Percentiles rank a stretch among this genome's conserved stretches.
Conservation (phyloP, 768 basidiomycete genomes). For the Hericium coralloides region DNA sequence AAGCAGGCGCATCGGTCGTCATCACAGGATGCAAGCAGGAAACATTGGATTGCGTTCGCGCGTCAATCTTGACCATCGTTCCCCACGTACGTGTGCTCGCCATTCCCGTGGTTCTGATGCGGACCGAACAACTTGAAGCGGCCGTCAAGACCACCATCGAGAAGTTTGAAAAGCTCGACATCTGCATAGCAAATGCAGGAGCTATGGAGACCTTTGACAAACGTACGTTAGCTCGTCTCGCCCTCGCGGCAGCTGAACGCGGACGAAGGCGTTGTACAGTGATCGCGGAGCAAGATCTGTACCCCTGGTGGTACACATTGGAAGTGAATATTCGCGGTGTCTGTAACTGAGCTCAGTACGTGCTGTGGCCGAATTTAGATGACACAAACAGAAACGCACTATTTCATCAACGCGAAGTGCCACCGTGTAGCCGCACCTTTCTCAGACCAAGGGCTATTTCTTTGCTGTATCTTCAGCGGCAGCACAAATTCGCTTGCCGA, state of each 20-base stretch:
- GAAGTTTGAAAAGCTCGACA: constrained; percentile 21
- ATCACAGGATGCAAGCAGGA: constrained; percentile 15
- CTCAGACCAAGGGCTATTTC: constrained; percentile 2
- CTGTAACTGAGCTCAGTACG: constrained; percentile 8
- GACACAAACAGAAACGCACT: too few species aligned
- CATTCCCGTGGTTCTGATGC: constrained; percentile 18
- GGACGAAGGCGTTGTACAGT: background rate
- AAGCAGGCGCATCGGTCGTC: constrained; percentile 20
- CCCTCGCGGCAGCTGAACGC: too few species aligned
- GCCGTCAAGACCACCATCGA: constrained; percentile 16
- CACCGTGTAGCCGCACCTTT: background rate
- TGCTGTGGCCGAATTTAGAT: background rate
- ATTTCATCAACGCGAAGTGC: background rate
- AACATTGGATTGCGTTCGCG: constrained; percentile 15
- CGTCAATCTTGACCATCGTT: constrained; percentile 8
- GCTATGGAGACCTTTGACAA: background rate
- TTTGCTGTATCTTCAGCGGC: background rate
- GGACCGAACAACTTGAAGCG: constrained; percentile 13
- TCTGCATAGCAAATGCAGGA: constrained; percentile 22
- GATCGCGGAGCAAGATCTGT: background rate
- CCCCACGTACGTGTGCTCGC: constrained; percentile 12
- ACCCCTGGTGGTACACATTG: constrained; percentile 1
- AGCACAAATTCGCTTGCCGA: constrained; percentile 1
- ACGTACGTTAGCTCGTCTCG: background rate
- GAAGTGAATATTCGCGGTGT: constrained; percentile 4